These are phyloP conservation scores for Solanum rostratum DNA, from an alignment of 257 asterid genomes.

Conservation along the genomic window DNA sequence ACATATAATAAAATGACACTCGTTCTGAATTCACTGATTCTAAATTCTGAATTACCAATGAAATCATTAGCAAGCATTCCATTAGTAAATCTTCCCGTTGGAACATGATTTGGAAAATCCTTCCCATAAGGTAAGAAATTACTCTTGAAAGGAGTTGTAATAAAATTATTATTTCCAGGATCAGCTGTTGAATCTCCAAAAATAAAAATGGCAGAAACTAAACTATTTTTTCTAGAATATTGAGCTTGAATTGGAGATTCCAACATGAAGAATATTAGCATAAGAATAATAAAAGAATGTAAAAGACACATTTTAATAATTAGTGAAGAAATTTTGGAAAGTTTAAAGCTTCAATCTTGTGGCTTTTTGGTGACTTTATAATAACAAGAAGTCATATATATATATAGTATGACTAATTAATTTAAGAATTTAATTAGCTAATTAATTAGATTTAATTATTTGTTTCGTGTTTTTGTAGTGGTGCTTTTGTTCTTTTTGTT, in stretches of 20 bases:
- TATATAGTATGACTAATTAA: neutral
- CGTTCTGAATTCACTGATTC: neutral
- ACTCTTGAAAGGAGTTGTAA: slow-evolving; percentile 34
- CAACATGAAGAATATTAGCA: neutral
- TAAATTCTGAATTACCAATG: slow-evolving; percentile 13
- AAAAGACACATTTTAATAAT: neutral
- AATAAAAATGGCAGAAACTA: slow-evolving; percentile 32
- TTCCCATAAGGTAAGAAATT: slow-evolving; percentile 68
- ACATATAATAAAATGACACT: neutral
- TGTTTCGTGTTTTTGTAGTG: neutral
- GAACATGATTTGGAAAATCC: slow-evolving; percentile 37
- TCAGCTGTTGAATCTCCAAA: slow-evolving; percentile 86
- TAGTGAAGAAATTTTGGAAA: neutral
- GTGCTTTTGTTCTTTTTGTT: neutral
- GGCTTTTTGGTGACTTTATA: neutral
- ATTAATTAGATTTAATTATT: neutral
- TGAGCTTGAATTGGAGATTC: neutral
- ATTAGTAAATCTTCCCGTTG: slow-evolving; percentile 73
- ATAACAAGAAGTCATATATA: neutral
- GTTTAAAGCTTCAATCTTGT: neutral
- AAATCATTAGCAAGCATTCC: slow-evolving; percentile 63
- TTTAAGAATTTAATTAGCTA: neutral
- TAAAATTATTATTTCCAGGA: slow-evolving; percentile 69
- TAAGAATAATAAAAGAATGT: neutral
- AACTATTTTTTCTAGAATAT: neutral